Conservation (phyloP, 225 moss, liverwort and hornwort species). For the Pleurozium schreberi region DNA sequence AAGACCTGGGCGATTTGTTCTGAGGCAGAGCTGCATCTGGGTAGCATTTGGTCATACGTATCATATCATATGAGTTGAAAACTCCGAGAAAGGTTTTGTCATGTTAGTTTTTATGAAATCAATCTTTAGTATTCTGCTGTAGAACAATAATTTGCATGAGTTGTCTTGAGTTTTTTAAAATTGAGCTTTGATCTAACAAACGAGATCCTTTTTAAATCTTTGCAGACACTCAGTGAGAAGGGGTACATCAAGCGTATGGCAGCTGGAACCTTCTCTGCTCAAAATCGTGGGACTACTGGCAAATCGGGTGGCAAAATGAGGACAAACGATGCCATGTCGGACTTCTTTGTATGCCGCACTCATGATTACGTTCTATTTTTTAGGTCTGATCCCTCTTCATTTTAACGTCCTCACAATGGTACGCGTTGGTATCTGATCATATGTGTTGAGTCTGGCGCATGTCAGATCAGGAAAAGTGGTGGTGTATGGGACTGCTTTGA, state of each 20-base stretch:
- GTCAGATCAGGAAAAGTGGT: background rate
- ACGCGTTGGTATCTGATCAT: background rate
- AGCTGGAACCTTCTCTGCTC: slow-evolving; percentile 79
- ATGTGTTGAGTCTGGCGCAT: background rate
- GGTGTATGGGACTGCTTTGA: background rate
- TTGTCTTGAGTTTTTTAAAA: background rate
- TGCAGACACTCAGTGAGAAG: slow-evolving; percentile 82
- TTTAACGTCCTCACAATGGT: background rate
- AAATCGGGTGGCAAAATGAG: slow-evolving; percentile 93
- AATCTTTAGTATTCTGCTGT: background rate
- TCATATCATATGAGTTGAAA: background rate
- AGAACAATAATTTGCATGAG: background rate
- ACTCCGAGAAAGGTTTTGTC: background rate
- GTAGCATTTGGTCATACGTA: background rate
- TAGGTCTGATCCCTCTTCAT: slow-evolving; percentile 27
- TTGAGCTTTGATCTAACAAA: background rate
- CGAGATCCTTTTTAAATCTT: background rate
- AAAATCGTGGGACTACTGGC: slow-evolving; percentile 90
- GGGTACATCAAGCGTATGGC: slow-evolving; percentile 99
- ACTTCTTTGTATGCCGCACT: slow-evolving; percentile 85
- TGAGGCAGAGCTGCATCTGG: background rate
- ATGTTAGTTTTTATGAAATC: too few relatives aligned
- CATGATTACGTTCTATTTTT: slow-evolving; percentile 96
- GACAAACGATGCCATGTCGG: slow-evolving; percentile 80
- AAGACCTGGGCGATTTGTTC: background rate